Percentiles rank a stretch among this genome's conserved stretches.
Conservation (phyloP, 495 filamentous ascomycete species). For the Talaromyces ruber region DNA sequence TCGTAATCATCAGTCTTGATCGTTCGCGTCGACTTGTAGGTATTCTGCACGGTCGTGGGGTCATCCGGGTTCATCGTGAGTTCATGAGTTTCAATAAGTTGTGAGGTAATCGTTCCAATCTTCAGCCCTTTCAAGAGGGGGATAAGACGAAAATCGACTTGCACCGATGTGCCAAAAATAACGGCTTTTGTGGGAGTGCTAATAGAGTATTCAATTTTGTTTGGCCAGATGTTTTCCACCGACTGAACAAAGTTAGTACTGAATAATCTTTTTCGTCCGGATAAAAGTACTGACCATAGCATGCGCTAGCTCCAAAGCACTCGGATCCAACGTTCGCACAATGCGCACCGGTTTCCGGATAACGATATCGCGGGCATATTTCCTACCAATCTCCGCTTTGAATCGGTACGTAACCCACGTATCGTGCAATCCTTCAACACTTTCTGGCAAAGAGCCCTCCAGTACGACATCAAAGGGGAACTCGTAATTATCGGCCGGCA, state of each 20-base stretch:
- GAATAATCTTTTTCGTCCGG: not conserved
- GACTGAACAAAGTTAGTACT: conserved; percentile 28
- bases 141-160: conserved; percentile 70
- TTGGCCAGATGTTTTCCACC: conserved; percentile 90
- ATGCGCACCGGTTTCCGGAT: conserved; percentile 75
- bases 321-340: conserved; percentile 74
- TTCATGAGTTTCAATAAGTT: conserved; percentile 72
- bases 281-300: conserved; percentile 53
- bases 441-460: conserved; percentile 71
- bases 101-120: conserved; percentile 65
- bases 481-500: conserved; percentile 77
- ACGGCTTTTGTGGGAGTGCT: conserved; percentile 83
- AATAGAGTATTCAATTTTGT: conserved; percentile 90
- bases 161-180: conserved; percentile 77
- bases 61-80: conserved; percentile 44
- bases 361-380: conserved; percentile 70
- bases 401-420: conserved; percentile 80
- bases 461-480: conserved; percentile 79
- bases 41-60: conserved; percentile 41
- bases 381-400: conserved; percentile 77
- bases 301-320: conserved; percentile 74
- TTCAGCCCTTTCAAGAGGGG: conserved; percentile 80
- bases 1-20: conserved; percentile 56
- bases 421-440: conserved; percentile 74
- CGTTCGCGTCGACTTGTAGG: conserved; percentile 52